These are phyloP conservation scores for Nicotiana noctiflora DNA, from an alignment of 257 asterid species.

Conservation along the genomic window DNA sequence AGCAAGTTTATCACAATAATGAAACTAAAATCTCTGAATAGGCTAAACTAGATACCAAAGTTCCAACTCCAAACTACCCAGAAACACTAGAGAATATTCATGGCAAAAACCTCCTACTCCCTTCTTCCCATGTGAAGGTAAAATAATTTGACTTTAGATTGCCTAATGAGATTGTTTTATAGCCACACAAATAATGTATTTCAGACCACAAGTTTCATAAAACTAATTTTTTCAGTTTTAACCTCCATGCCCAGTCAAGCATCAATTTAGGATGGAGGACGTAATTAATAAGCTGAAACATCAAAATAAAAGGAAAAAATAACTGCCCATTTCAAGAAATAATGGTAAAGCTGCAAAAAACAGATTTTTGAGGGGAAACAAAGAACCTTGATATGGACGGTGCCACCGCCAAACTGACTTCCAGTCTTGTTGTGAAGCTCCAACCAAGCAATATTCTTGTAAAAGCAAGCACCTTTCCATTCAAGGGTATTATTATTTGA, in stretches of 20 bases:
- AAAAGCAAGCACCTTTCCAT: constrained; percentile 87
- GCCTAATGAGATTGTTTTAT: too few relatives aligned
- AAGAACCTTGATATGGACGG: constrained; percentile 69
- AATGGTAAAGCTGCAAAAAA: neutral
- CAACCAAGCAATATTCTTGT: constrained; percentile 60
- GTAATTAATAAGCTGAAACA: neutral
- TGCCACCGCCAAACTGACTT: constrained; percentile 70
- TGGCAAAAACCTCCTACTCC: neutral
- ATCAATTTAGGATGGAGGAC: too few relatives aligned
- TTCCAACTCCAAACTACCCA: neutral
- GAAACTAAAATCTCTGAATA: neutral
- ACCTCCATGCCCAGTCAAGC: too few relatives aligned
- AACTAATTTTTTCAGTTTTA: too few relatives aligned
- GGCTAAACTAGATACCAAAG: neutral
- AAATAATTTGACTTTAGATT: too few relatives aligned
- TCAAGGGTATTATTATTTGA: constrained; percentile 25
- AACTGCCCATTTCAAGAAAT: neutral
- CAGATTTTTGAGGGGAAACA: neutral
- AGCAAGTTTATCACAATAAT: neutral
- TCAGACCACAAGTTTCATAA: too few relatives aligned
- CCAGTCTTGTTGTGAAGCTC: constrained; percentile 60
- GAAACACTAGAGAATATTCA: neutral
- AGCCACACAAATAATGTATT: too few relatives aligned
- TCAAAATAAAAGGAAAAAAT: neutral
- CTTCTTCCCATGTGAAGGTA: too few relatives aligned